Evolutionary conservation across 2,329 filamentous ascomycete species (phyloP), one percentile per base, ranked within the genome.

Genomic region (Hypoxylon sp.): DNA sequence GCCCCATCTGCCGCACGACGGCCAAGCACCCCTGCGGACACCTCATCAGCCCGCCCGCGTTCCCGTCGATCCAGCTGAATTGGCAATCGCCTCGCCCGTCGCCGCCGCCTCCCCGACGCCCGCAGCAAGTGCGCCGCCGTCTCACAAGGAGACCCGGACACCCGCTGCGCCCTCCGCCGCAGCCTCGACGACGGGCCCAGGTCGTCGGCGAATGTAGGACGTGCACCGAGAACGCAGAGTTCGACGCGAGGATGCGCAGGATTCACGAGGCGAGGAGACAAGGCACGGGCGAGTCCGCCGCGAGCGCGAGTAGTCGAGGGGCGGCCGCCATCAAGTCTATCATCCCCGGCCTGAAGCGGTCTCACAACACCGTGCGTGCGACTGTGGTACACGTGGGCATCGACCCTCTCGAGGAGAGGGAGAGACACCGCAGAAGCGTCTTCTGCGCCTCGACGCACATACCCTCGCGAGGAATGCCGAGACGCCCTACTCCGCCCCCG

Each of bases 1-100:
- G 81, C 58, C 81, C 80, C 50, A 74, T 81, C 64, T 82, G 80
- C 71, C 79, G 80, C 59, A 66, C 62, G n/a, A 60, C 62, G 8
- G 75, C 75, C 6, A 74, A 71, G 46, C 74, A 77, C 48, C 73
- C 74, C 4, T 77, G 74, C 64, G 75, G 74, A 2, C 75, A 77
- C 51, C 64, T 70, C 28, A 60, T 77, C 28, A 67, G 63, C 57
- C 71, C 64, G 5, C 63, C 66, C 7, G 63, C 67, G 14, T 62
- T 69, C 54, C 46, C 69, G 4, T 51, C 68, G 8, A 51, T 66
- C 5, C 51, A 62, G 11, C 44, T 53, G 5, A 33, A 24, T 61
- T 55, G 55, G 53, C 53, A 59, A 45, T 40, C 46, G 0, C 57
- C 61, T 8, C 59, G 59, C 5, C 16, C 61, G 2, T 45, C 65